Evolutionary conservation across 1,284 basidiomycete genomes (phyloP), one percentile per base, ranked within the genome.

Genomic region (Pseudozyma sp.): DNA sequence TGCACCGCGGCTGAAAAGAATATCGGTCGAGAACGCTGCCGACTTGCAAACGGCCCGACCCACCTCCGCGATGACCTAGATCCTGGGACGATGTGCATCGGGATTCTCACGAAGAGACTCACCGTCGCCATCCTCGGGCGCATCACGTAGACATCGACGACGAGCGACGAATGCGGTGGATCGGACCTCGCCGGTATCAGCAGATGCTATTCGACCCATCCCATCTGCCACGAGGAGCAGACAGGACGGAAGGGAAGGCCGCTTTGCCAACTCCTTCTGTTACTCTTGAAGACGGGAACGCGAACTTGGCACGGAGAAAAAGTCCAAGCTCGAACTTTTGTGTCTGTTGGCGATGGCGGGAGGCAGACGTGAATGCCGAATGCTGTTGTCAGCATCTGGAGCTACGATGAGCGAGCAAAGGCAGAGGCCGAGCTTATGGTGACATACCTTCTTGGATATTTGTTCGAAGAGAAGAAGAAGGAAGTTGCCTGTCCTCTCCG

Each of bases 261-360:
- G 46, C 24, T 24, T 24, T 48, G 48, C 62, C 67, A 59, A 65
- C 55, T 54, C 54, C 57, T 66, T 55, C 67, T 65, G 37, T 56
- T 67, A 46, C 46, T 76, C 74, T 76, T 73, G 74, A 73, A 76
- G 74, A 76, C 74, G 74, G 74, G 74, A 76, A 76, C 74, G 74
- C 74, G 74, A 76, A 65, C 68, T 68, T 71, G 69, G 74, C 74
- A 76, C 69, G 65, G 74, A 63, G 66, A 60, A 60, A 61, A 60
- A 58, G 68, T 72, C 74, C 65, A 75, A 71, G 69, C 61, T 68
- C 74, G 74, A 76, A 73, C 69, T 76, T 76, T 76, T 73, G 57
- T 76, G 74, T 76, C 74, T 76, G 60, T 58, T 37, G 42, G 24
- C 24, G 33, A 14, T 35, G 4, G 47, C n/a, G 11, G 45, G 7